Evolutionary conservation across 768 basidiomycete genomes (phyloP).

Genomic region (Paxillus involutus): DNA sequence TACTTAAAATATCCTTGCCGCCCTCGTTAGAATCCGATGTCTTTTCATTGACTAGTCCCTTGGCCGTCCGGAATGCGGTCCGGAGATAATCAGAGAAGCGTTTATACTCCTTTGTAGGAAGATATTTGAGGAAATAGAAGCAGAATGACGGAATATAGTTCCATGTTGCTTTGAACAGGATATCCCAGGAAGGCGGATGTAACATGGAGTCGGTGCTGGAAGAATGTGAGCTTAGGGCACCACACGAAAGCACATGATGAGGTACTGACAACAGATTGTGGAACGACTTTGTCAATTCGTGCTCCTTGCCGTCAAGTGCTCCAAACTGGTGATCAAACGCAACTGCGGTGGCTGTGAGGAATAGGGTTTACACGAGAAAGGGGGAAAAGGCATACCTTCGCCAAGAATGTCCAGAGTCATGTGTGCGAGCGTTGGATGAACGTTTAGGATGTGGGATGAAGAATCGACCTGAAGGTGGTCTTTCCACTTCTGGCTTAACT

Average conservation of each 20-base stretch:
- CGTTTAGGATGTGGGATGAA: constrained; percentile 14
- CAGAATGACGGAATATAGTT: constrained; percentile 25
- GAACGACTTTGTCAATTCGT: constrained; percentile 16
- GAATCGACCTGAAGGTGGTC: constrained; percentile 13
- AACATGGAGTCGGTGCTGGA: constrained; percentile 23
- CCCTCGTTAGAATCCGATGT: constrained; percentile 18
- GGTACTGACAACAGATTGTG: constrained; percentile 14
- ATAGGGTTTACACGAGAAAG: neutral
- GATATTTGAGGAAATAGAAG: constrained; percentile 24
- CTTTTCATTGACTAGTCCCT: constrained; percentile 22
- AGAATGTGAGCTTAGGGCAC: neutral
- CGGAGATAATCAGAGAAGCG: constrained; percentile 26
- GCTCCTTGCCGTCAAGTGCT: constrained; percentile 12
- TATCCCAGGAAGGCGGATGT: constrained; percentile 17
- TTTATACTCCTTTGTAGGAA: constrained; percentile 28
- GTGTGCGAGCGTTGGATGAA: constrained; percentile 19
- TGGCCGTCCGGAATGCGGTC: constrained; percentile 22
- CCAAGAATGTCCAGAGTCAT: constrained; percentile 31
- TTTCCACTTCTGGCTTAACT: constrained; percentile 25
- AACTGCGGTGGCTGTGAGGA: constrained; percentile 5
- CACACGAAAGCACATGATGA: neutral
- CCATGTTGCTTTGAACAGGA: constrained; percentile 30
- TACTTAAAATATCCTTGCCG: constrained; percentile 33
- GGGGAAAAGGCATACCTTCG: constrained; percentile 14
- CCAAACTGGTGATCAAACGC: constrained; percentile 26